Evolutionary conservation across 768 basidiomycete genomes (phyloP), one percentile per base, ranked within the genome.

Genomic region (Russula sp.): DNA sequence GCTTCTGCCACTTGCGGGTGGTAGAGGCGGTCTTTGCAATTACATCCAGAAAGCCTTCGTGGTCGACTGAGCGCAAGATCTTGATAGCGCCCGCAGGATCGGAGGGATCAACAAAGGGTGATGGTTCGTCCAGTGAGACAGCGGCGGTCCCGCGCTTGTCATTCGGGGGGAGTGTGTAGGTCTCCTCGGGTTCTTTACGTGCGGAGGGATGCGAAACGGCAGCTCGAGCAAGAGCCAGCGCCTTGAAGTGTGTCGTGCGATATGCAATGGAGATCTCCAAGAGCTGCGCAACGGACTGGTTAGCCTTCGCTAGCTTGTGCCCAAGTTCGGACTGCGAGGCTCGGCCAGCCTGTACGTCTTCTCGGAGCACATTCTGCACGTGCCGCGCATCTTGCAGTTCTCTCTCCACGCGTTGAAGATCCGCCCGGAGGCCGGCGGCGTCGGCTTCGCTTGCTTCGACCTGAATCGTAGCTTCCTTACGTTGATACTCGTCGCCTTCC

Each of bases 1-100:
- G 93, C 71, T 94, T 97, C 76, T 94, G 91, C 93, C 94, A 98
- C 72, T 96, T 96, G 60, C 91, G 87, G 61, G 94, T 88, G 16
- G 90, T 89, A 11, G 88, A 82, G 18, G 87, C 88, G 4, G 87
- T 84, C 73, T 92, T 91, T 57, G 80, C 76, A 40, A 97, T 83
- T 0, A 85, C 85, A 55, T 96, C 94, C 53, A 90, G 74, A 73
- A 97, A 94, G 67, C 83, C 80, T 66, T 90, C 89, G 67, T 94
- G 86, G 70, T 93, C 91, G 70, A 91, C 90, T 20, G 81, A 80
- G 49, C 89, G 79, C 16, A 94, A 74, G 6, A 79, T 75, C 50
- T 91, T 88, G 40, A 94, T 73, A 1, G 89, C 88, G 45, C 81
- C 75, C 16, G 77, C 72, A 20, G 84, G 85, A 69, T 92, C 87